phyloP scores from a whole-genome alignment of 345 rosid species.

The Aquilaria malaccensis region DNA sequence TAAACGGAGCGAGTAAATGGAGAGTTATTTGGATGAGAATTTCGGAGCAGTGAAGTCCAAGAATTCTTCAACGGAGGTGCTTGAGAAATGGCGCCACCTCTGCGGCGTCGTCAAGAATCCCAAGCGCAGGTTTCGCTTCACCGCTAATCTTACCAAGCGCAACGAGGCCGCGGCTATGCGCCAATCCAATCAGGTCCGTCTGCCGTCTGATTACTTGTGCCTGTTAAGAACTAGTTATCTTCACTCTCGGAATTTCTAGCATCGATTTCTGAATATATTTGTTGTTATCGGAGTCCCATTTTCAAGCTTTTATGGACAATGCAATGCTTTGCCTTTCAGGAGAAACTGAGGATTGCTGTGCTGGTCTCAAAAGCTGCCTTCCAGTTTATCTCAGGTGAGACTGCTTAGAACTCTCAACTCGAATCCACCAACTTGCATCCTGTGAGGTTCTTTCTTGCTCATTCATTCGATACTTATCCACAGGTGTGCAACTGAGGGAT shows the following conservation, averaged over 20 bases:
- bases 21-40: constrained; percentile 52
- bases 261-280: background rate
- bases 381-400: constrained; percentile 70
- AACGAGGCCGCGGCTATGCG: constrained; percentile 90
- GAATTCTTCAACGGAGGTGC: constrained; percentile 52
- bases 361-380: constrained; percentile 89
- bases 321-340: constrained; percentile 32
- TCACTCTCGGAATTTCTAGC: background rate
- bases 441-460: background rate
- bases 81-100: constrained; percentile 63
- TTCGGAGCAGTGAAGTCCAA: constrained; percentile 60
- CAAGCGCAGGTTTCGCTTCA: constrained; percentile 77
- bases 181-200: constrained; percentile 55
- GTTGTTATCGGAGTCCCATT: background rate
- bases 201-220: background rate
- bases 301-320: background rate
- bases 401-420: constrained; percentile 1
- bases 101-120: constrained; percentile 85
- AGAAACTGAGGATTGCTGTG: constrained; percentile 81
- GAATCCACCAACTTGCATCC: background rate
- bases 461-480: background rate
- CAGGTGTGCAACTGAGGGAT: constrained; percentile 71
- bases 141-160: constrained; percentile 86
- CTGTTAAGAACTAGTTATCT: background rate
- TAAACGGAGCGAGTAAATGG: constrained; percentile 27